Base-by-base conservation (phyloP, 2,329 filamentous ascomycete genomes). In the Sporothrix brasiliensis region DNA sequence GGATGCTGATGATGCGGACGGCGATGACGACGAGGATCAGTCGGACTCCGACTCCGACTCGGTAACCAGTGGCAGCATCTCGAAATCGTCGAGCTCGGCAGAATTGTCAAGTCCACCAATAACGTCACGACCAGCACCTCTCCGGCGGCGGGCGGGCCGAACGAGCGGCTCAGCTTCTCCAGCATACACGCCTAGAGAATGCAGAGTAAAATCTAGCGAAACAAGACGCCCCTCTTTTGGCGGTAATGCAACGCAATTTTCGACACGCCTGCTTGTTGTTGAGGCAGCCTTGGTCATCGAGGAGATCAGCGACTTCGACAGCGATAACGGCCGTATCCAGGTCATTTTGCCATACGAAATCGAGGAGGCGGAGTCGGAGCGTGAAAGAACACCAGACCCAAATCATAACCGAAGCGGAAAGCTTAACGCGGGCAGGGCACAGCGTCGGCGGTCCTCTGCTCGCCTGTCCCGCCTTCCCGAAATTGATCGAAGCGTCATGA, bases 271-370 rank as follows among this genome's bases (percentile, higher is more conserved):
- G 6, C 41, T 68, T 14, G 14, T 69, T 4, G 61, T 61, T 6
- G 72, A 75, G 24, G 69, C 73, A 14, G 73, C 75, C 49, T 80
- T 85, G 50, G 75, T 78, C 13, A 78, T 86, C 41, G 84, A 86
- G 71, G 84, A 82, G 68, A 72, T 81, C 30, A 79, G 75, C 74
- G 79, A 85, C 72, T 79, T 84, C 69, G 82, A 84, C 70, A 81
- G 79, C 74, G 82, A 82, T 34, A 79, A 79, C 53, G 82, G 83
- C 4, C 79, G 79, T 21, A 75, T 81, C 30, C 80, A 80, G 44
- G 78, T 84, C 34, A 75, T 86, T 30, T 78, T 76, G 11, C 84
- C 84, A 0, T 78, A 80, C 14, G 79, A 81, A 69, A 83, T 85
- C 68, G 85, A 86, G 74, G 82, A 80, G 50, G 76, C 80, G 50